These are phyloP conservation scores for Lentinula edodes DNA, from an alignment of 768 basidiomycete species.

Conservation along the genomic window DNA sequence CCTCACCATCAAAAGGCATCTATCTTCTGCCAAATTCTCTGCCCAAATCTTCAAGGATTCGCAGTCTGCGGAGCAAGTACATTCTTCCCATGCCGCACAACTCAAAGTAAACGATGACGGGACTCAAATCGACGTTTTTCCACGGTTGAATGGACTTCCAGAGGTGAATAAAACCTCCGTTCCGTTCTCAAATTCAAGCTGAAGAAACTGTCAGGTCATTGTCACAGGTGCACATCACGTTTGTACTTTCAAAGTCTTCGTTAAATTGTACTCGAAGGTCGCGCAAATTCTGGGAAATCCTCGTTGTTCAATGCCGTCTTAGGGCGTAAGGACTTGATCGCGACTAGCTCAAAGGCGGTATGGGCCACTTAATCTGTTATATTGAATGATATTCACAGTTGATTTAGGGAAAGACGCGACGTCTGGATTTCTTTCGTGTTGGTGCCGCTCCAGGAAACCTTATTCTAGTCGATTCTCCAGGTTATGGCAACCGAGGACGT, in stretches of 20 bases:
- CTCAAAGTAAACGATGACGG: neutral
- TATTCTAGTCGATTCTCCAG: slow-evolving; percentile 74
- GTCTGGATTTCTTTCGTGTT: slow-evolving; percentile 70
- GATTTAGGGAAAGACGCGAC: slow-evolving; percentile 61
- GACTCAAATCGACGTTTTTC: neutral
- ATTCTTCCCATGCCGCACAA: neutral
- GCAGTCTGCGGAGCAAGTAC: neutral
- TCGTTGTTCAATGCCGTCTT: slow-evolving; percentile 66
- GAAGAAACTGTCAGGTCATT: neutral
- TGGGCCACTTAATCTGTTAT: slow-evolving; percentile 17
- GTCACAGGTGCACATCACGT: neutral
- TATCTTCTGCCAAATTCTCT: neutral
- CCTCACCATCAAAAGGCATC: neutral
- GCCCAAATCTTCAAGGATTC: neutral
- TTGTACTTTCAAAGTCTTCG: neutral
- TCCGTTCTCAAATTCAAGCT: neutral
- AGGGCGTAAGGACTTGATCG: slow-evolving; percentile 48
- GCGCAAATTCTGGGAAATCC: slow-evolving; percentile 78
- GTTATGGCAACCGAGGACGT: slow-evolving; percentile 71
- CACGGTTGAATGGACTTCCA: neutral
- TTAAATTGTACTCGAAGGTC: slow-evolving; percentile 34
- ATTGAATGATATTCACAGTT: neutral
- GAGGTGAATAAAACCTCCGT: neutral
- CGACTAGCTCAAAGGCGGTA: slow-evolving; percentile 69
- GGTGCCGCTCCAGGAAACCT: slow-evolving; percentile 33